Evolutionary conservation across 306 rosid genomes (phyloP), one percentile per base, ranked within the genome.

Genomic region (Vigna radiata): DNA sequence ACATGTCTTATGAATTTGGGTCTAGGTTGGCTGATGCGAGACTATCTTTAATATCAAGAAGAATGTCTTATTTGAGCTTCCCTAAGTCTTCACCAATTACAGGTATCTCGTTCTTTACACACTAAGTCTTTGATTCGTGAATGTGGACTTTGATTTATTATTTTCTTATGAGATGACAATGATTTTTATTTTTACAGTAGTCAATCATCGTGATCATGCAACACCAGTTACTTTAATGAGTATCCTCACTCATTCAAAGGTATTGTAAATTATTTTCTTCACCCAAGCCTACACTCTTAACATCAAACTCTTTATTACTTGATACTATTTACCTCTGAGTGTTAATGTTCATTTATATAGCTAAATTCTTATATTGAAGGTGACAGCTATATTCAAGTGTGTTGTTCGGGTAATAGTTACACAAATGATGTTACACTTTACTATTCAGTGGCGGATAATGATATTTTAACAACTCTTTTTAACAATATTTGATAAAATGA

Each of bases 371-470:
- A n/a, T n/a, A n/a, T n/a, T n/a, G n/a, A n/a, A n/a, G 97, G 91
- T 80, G 72, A 83, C 90, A 4, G 85, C 81, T 17, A 88, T 77
- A 64, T 94, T 81, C 76, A 89, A 75, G 79, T 90, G 96, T 44
- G 37, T 86, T 3, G 91, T 87, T 69, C 87, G 96, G 55, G 90
- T 88, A n/a, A n/a, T n/a, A n/a, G n/a, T 10, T 21, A 23, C 5
- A 0, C 49, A 44, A 44, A 12, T 44, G 15, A 13, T 59, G 8
- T 56, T 56, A 21, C 37, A 56, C 16, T 31, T 14, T 13, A 16
- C 39, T 39, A 8, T 41, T 39, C 9, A 12, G 1, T 44, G 53
- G 8, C n/a, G n/a, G n/a, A n/a, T n/a, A n/a, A n/a, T n/a, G n/a
- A n/a, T n/a, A n/a, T n/a, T n/a, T n/a, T n/a, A n/a, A n/a, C n/a